These are phyloP conservation scores for Kwoniella newhampshirensis DNA, from an alignment of 768 basidiomycete genomes.

Conservation along the genomic window DNA sequence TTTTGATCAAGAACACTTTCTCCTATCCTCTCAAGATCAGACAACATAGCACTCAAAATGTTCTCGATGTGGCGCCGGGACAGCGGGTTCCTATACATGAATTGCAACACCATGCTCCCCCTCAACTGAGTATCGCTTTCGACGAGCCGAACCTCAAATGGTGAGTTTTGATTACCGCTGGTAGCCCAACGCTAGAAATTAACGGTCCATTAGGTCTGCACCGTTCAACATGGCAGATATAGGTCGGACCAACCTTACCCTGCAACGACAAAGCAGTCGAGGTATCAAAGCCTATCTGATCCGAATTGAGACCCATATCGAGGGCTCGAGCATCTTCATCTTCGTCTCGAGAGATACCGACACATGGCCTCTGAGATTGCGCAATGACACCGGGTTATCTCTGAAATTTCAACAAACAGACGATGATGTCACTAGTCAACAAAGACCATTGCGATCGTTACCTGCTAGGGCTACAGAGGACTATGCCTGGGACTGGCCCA, in stretches of 20 bases:
- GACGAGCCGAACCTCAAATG: conserved; percentile 70
- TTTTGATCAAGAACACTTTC: conserved; percentile 81
- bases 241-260: conserved; percentile 59
- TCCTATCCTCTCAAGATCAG: conserved; percentile 70
- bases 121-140: conserved; percentile 78
- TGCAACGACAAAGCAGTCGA: conserved; percentile 33
- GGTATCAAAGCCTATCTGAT: conserved; percentile 60
- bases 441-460: conserved; percentile 52
- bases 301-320: conserved; percentile 73
- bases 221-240: conserved; percentile 91
- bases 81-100: conserved; percentile 69
- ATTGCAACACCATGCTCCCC: conserved; percentile 63
- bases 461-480: conserved; percentile 58
- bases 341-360: conserved; percentile 66
- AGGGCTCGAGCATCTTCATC: conserved; percentile 88
- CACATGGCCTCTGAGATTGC: conserved; percentile 84
- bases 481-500: conserved; percentile 95
- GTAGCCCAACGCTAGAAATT: neutral
- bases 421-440: conserved; percentile 22
- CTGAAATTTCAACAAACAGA: conserved; percentile 69
- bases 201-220: conserved; percentile 66
- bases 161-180: conserved; percentile 20
- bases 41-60: conserved; percentile 71
- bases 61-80: conserved; percentile 65
- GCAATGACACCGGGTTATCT: conserved; percentile 77